A percentile compares a stretch with the other conserved stretches of the same genome.
phyloP scores from a whole-genome alignment of 2,329 filamentous ascomycete species.

The Lachnellula arida region DNA sequence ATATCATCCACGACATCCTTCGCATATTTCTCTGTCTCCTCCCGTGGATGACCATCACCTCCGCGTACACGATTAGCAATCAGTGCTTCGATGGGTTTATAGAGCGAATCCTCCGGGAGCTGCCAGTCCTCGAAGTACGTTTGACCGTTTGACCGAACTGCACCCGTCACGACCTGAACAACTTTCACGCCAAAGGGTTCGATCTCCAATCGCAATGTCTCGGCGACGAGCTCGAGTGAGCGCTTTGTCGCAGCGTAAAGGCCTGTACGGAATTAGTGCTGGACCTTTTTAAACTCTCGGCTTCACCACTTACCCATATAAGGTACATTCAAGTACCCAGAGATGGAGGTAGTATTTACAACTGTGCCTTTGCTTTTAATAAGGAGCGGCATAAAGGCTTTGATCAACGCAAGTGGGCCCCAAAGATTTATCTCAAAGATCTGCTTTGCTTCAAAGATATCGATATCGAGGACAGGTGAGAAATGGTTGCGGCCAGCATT shows the following conservation, averaged over 20 bases:
- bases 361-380: conserved; percentile 33
- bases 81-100: conserved; percentile 4
- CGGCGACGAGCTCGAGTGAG: conserved; percentile 2
- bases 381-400: conserved; percentile 24
- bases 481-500: conserved; percentile 33
- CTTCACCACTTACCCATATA: background rate
- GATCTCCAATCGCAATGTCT: conserved; percentile 15
- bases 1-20: conserved; percentile 1
- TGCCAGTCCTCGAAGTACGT: conserved; percentile 5
- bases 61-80: background rate
- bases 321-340: conserved; percentile 1
- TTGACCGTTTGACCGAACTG: conserved; percentile 10
- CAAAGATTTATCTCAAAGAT: conserved; percentile 31
- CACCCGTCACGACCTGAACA: conserved; percentile 11
- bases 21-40: background rate
- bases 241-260: conserved; percentile 2
- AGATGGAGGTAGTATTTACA: conserved; percentile 38
- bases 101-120: conserved; percentile 7
- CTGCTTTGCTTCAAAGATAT: conserved; percentile 23
- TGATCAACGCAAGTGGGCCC: conserved; percentile 26
- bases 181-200: conserved; percentile 13
- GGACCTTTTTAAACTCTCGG: background rate
- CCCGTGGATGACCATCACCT: background rate
- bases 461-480: conserved; percentile 31
- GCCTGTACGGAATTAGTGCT: background rate